Conservation (phyloP, 1,139 yeast genomes). For the Blastobotrys serpentis region DNA sequence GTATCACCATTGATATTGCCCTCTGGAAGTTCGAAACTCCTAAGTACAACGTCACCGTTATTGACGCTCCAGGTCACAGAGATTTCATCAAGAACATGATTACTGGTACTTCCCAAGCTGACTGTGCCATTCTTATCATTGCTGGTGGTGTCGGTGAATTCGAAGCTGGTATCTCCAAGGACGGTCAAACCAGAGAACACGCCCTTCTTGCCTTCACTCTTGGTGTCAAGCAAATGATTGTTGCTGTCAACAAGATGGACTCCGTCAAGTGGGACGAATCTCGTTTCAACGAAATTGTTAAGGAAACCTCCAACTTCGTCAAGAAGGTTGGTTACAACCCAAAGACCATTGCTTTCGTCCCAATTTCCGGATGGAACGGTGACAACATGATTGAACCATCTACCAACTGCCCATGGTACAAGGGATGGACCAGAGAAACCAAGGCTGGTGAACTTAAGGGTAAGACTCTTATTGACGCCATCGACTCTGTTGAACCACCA, state of each 20-base stretch:
- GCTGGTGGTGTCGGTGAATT: constrained; percentile 94
- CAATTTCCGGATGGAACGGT: constrained; percentile 94
- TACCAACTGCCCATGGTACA: constrained; percentile 86
- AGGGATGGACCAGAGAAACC: constrained; percentile 88
- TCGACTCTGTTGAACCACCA: constrained; percentile 84
- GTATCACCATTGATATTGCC: constrained; percentile 94
- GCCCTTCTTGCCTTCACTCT: constrained; percentile 87
- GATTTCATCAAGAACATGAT: constrained; percentile 95
- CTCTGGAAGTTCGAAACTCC: constrained; percentile 97
- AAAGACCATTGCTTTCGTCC: constrained; percentile 87
- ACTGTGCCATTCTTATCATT: constrained; percentile 85
- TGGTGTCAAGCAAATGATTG: constrained; percentile 86
- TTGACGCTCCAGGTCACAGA: constrained; percentile 97
- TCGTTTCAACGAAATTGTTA: constrained; percentile 77
- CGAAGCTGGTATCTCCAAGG: constrained; percentile 94
- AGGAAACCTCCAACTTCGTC: constrained; percentile 85
- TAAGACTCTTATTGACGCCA: constrained; percentile 85
- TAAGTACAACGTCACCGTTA: constrained; percentile 87
- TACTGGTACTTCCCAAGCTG: constrained; percentile 94
- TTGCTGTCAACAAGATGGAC: constrained; percentile 94
- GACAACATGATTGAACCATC: constrained; percentile 89
- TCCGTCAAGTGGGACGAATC: constrained; percentile 81
- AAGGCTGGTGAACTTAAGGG: constrained; percentile 75
- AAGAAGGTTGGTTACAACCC: constrained; percentile 95
- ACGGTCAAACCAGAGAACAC: constrained; percentile 94